Evolutionary conservation across 129 eudicot genomes (phyloP).

Genomic region (Helianthus tuberosus): DNA sequence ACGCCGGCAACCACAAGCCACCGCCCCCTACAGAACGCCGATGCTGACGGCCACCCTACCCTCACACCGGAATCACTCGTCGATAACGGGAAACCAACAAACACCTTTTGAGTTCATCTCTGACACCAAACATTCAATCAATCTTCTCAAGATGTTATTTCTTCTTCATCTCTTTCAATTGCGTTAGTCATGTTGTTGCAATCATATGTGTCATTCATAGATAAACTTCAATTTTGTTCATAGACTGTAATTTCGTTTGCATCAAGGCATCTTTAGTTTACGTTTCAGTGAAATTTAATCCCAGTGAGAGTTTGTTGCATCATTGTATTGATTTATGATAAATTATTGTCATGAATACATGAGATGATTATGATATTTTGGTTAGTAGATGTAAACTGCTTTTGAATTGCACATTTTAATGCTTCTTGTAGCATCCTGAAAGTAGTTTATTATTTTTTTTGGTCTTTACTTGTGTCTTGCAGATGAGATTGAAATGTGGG

Average conservation of each 20-base stretch:
- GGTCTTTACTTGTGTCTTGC: too few species aligned
- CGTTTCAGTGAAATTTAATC: conserved; percentile 8
- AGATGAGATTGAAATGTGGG: too few species aligned
- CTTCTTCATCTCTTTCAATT: conserved; percentile 7
- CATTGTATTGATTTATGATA: not conserved
- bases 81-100: conserved; percentile 16
- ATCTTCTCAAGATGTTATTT: conserved; percentile 12
- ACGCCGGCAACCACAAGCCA: too few species aligned
- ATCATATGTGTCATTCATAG: not conserved
- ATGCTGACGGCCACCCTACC: too few species aligned
- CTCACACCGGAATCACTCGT: too few species aligned
- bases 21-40: too few species aligned
- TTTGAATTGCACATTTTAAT: too few species aligned
- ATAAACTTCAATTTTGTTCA: not conserved
- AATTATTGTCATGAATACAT: not conserved
- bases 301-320: conserved; percentile 12
- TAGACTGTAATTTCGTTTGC: not conserved
- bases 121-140: not conserved
- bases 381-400: too few species aligned
- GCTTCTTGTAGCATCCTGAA: too few species aligned
- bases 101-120: conserved; percentile 7
- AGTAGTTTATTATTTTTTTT: too few species aligned
- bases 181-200: conserved; percentile 5
- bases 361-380: too few species aligned
- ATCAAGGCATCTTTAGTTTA: conserved; percentile 4